Base-by-base conservation (phyloP, 371 early-diverging fungal genomes). In the Parasitella parasitica region DNA sequence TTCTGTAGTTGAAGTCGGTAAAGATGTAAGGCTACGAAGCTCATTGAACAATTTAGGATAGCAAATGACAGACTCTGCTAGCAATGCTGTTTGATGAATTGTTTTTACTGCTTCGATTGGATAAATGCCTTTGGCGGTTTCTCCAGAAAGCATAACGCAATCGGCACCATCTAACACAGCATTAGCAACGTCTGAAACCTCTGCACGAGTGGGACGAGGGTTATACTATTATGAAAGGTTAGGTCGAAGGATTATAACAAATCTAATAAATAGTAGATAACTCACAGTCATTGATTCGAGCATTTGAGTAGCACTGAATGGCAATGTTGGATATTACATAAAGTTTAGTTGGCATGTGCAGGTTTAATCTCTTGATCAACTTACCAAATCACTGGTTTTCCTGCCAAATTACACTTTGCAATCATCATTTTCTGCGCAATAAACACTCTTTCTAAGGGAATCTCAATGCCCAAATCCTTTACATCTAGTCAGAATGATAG, bases 131-230 rank as follows among this genome's bases (percentile, higher is more conserved):
- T 94, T 94, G 56, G 99, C 99, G 1, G 98, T 98, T 82, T 99
- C 99, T 60, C 96, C 97, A 54, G 97, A 97, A 57, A 99, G 83
- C 99, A 99, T 99, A 67, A 99, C 98, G 71, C 95, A 93, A 80
- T 97, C 99, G 27, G 96, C 93, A 51, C 98, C 98, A 76, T 97
- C 97, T 54, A 96, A 69, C 8, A 98, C 91, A 49, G 99, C 99
- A 78, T 99, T 97, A 30, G 99, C 97, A 34, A 99, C 97, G 76
- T 99, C 99, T 28, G 94, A 94, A 12, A 96, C 96, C 75, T 99
- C 99, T 48, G 99, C 97, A 73, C 99, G 93, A 26, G 98, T 99
- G n/a, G 99, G 99, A 24, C 94, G 86, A 59, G 94, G 93, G 80
- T 94, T 94, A 68, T 48, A 48, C 48, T 48, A 52, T 48, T 13